Base-by-base conservation (phyloP, 139 green algal species). In the Haematococcus lacustris region DNA sequence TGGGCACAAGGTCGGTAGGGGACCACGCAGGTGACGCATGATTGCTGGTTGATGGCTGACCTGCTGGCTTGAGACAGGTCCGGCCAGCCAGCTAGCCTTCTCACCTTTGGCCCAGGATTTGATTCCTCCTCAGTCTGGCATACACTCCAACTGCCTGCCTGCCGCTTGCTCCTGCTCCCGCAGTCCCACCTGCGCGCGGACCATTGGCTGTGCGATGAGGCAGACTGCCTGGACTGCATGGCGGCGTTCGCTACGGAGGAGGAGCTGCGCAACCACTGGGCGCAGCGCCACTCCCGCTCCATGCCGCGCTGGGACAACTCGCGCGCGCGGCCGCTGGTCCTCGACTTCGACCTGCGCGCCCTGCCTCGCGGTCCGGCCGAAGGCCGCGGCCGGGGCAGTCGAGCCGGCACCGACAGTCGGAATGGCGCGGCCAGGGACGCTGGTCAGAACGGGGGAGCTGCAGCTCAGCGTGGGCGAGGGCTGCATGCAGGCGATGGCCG, bases 241-340 rank as follows among this genome's bases (percentile, higher is more conserved):
- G 82, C 91, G 38, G 88, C 85, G 0, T 94, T 92, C 68, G 57
- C 60, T 28, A 92, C 62, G 1, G 71, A 79, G 1, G 80, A 88
- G 33, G 87, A 94, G 79, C 83, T 94, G 68, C 39, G 25, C 28
- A 17, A 38, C 39, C 79, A 79, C 72, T 68, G 66, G 34, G 26
- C 61, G 3, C 53, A 78, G 60, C 61, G 66, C 6, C 79, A 84
- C 61, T 68, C 60, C 1, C 23, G 59, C 33, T 33, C 64, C 51
- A 91, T 91, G 86, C 86, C 84, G 2, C 77, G 87, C 9, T 92
- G 77, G 77, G 75, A 92, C 61, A 51, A 60, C 40, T 73, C 68
- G 1, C 51, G 75, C 3, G 83, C 85, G 0, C 80, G 87, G 30
- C 77, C 80, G 17, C 39, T 92, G 51, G 70, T 83, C 26, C 67